These are phyloP conservation scores for Amesomyces nigricolor DNA, from an alignment of 2,329 filamentous ascomycete species.

Conservation along the genomic window DNA sequence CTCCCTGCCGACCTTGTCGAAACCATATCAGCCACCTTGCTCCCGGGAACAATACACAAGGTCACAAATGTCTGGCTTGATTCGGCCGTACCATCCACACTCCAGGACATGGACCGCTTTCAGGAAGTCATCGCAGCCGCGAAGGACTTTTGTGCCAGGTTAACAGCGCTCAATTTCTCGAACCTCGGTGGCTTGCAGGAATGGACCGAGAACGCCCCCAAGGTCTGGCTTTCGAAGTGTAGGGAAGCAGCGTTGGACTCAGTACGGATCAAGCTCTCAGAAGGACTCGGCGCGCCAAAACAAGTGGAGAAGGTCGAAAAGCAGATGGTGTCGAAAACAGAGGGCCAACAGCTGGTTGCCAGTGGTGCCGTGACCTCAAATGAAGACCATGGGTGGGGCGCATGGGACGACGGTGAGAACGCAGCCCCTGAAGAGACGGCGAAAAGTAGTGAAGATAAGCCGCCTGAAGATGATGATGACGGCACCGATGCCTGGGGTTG, in stretches of 20 bases:
- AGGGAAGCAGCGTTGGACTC: slow-evolving; percentile 72
- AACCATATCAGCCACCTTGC: slow-evolving; percentile 61
- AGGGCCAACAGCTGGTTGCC: slow-evolving; percentile 59
- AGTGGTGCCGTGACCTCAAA: slow-evolving; percentile 42
- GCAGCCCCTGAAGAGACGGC: slow-evolving; percentile 28
- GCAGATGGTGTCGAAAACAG: slow-evolving; percentile 63
- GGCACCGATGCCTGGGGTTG: slow-evolving; percentile 34
- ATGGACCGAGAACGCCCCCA: slow-evolving; percentile 76
- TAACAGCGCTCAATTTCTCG: slow-evolving; percentile 60
- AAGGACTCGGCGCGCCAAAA: slow-evolving; percentile 60
- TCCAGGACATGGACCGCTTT: slow-evolving; percentile 66
- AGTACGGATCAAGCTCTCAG: slow-evolving; percentile 62
- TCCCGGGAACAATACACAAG: slow-evolving; percentile 61
- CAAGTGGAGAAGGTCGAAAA: slow-evolving; percentile 80
- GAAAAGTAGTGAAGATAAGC: slow-evolving; percentile 22
- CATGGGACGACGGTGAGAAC: slow-evolving; percentile 68
- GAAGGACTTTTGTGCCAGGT: slow-evolving; percentile 54
- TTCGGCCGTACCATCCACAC: slow-evolving; percentile 66
- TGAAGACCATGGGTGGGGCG: slow-evolving; percentile 63
- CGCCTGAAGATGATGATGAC: slow-evolving; percentile 31
- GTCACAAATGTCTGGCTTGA: slow-evolving; percentile 72
- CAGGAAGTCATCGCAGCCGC: slow-evolving; percentile 63
- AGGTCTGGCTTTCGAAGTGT: slow-evolving; percentile 79
- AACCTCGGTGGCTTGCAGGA: slow-evolving; percentile 59
- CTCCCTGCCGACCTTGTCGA: slow-evolving; percentile 51